Percentiles rank a stretch among this genome's conserved stretches.
phyloP scores from a whole-genome alignment of 352 stramenopile genomes.

The Bremia lactucae region DNA sequence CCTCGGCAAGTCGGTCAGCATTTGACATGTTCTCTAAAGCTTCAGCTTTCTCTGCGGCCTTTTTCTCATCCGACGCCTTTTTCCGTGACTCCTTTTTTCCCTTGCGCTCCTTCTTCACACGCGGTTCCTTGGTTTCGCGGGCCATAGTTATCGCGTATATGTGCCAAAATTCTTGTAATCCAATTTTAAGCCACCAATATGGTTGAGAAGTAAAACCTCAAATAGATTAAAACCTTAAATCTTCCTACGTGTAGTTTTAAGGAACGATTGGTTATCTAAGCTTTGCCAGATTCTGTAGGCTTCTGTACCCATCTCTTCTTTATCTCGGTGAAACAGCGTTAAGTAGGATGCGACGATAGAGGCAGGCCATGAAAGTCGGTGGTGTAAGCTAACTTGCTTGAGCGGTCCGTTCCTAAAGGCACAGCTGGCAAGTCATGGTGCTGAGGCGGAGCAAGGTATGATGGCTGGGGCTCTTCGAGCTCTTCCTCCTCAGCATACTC shows the following conservation, averaged over 20 bases:
- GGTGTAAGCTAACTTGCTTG: slow-evolving; percentile 10
- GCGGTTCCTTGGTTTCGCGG: slow-evolving; percentile 39
- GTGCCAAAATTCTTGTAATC: too few species aligned
- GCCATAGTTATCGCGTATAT: slow-evolving; percentile 6
- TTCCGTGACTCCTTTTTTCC: slow-evolving; percentile 73
- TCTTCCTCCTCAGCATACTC: slow-evolving; percentile 82
- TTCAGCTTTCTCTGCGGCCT: slow-evolving; percentile 49
- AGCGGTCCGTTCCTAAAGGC: slow-evolving; percentile 35
- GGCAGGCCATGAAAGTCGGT: slow-evolving; percentile 76
- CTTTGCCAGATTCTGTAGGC: too few species aligned
- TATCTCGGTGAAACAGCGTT: neutral
- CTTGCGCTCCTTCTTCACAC: slow-evolving; percentile 66
- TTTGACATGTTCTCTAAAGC: slow-evolving; percentile 63
- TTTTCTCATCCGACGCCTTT: slow-evolving; percentile 69
- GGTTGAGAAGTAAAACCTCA: slow-evolving; percentile 10
- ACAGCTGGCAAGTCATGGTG: slow-evolving; percentile 50
- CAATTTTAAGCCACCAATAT: slow-evolving; percentile 29
- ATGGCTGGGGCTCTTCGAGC: slow-evolving; percentile 38
- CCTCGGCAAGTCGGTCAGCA: slow-evolving; percentile 84
- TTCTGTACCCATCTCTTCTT: slow-evolving; percentile 15
- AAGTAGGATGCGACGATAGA: slow-evolving; percentile 29
- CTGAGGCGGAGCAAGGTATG: slow-evolving; percentile 45
- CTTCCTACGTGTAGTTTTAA: too few species aligned
- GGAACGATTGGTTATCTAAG: slow-evolving; percentile 23
- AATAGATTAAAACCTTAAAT: slow-evolving; percentile 2